Evolutionary conservation across 768 basidiomycete genomes (phyloP), one percentile per base, ranked within the genome.

Genomic region (Phlegmacium glaucopus): DNA sequence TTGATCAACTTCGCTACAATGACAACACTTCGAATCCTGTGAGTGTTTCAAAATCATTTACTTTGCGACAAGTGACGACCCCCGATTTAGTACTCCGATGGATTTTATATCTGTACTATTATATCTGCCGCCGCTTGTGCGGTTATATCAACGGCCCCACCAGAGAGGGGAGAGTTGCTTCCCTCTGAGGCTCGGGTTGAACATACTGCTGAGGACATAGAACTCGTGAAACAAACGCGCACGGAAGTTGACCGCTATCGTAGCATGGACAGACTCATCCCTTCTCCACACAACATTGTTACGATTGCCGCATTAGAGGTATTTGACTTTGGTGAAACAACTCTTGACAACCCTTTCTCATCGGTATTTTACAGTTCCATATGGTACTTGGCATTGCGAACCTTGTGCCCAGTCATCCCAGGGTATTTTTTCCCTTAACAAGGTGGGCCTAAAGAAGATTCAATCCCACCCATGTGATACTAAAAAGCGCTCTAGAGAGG

Each of bases 1-100:
- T 95, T 51, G 94, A 96, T 61, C 87, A 94, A 53, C 73, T 98
- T n/a, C 82, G 86, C 9, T 92, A 91, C 63, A 97, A 97, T 61
- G 95, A 97, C 64, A 98, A 97, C 63, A 91, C 93, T 3, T 78
- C 83, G 15, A 96, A 95, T 62, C 75, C 80, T 35, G 94, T 95
- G 54, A 60, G 90, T 58, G 45, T 12, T 45, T 7, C 10, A n/a
- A 37, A 13, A 6, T 34, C 35, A 8, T 18, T 17, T 35, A 18
- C 32, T 27, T 9, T 7, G 42, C 11, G n/a, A 46, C 42, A 15
- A 41, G 34, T 27, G 30, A 39, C 7, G 30, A 39, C 27, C 35
- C 6, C 26, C 27, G 35, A 46, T 37, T 15, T 54, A 95, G 93
- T 94, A 85, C 61, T 88, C 92, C 38, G 96, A 97, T 63, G 89